Percentiles rank a stretch among this genome's conserved stretches.
These are phyloP conservation scores for Rutstroemia sp. DNA, from an alignment of 2,329 filamentous ascomycete species.

Conservation along the genomic window DNA sequence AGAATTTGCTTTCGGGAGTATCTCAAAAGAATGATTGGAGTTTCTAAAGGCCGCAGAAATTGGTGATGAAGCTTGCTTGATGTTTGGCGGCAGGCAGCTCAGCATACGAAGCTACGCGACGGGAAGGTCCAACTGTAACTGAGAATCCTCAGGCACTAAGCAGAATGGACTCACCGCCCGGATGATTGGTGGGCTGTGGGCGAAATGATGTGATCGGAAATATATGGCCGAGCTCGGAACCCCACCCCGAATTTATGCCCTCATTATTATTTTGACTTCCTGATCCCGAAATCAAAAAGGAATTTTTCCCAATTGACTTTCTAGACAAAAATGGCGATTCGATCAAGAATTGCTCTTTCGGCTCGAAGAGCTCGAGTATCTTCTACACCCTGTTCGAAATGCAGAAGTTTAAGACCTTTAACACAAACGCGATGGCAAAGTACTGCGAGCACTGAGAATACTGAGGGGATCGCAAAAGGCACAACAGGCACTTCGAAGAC, in stretches of 20 bases:
- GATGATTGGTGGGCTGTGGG: too few relatives aligned
- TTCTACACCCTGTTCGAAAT: constrained; percentile 3
- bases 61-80: constrained; percentile 14
- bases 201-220: background rate
- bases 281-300: background rate
- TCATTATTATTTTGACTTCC: background rate
- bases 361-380: constrained; percentile 22
- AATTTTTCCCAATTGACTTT: constrained; percentile 5
- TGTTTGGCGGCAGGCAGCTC: constrained; percentile 20
- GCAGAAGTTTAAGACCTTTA: constrained; percentile 17
- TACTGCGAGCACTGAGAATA: constrained; percentile 25
- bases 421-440: constrained; percentile 25
- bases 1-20: constrained; percentile 11
- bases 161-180: too few relatives aligned
- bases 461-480: constrained; percentile 23
- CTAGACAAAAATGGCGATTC: constrained; percentile 20
- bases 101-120: constrained; percentile 23
- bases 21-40: constrained; percentile 7
- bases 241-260: constrained; percentile 3
- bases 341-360: constrained; percentile 21
- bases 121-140: constrained; percentile 2
- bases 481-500: constrained; percentile 31
- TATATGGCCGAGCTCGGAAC: constrained; percentile 1
- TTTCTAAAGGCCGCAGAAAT: constrained; percentile 11
- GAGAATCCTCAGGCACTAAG: constrained; percentile 6